Evolutionary conservation across 805 yeast species (phyloP).

Genomic region (Saccharomycopsis fibuligera): DNA sequence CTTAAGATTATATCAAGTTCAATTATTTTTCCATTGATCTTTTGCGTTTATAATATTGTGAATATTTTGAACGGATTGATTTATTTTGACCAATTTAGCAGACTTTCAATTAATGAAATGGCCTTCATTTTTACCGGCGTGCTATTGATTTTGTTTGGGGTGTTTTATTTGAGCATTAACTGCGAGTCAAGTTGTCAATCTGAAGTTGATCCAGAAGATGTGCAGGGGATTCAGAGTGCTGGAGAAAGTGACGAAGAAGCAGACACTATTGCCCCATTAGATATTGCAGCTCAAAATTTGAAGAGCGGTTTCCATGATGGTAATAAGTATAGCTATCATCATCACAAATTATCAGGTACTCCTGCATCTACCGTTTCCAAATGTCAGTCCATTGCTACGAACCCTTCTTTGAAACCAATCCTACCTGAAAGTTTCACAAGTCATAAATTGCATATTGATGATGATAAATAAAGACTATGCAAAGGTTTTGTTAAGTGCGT

Average conservation of each 20-base stretch:
- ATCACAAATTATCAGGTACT: not conserved
- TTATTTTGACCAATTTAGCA: constrained; percentile 45
- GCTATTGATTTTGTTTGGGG: constrained; percentile 45
- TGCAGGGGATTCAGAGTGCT: not conserved
- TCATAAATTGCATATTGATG: constrained; percentile 1
- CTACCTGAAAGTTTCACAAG: constrained; percentile 8
- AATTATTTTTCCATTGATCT: constrained; percentile 75
- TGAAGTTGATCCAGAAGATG: not conserved
- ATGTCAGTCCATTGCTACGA: constrained; percentile 6
- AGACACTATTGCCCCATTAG: not conserved
- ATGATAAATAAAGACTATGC: too few relatives aligned
- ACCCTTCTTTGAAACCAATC: constrained; percentile 13
- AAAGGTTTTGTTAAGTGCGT: too few relatives aligned
- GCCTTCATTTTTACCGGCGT: constrained; percentile 45
- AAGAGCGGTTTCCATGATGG: not conserved
- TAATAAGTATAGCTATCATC: not conserved
- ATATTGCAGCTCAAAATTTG: too few relatives aligned
- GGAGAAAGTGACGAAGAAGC: constrained; percentile 1
- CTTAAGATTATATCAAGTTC: constrained; percentile 66
- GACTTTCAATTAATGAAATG: constrained; percentile 31
- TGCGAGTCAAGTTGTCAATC: not conserved
- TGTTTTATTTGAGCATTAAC: constrained; percentile 56
- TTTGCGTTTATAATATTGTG: constrained; percentile 71
- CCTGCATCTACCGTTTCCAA: constrained; percentile 10
- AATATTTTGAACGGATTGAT: constrained; percentile 63